Evolutionary conservation across 1,284 basidiomycete species (phyloP).

Genomic region (Trichosporon faecale): DNA sequence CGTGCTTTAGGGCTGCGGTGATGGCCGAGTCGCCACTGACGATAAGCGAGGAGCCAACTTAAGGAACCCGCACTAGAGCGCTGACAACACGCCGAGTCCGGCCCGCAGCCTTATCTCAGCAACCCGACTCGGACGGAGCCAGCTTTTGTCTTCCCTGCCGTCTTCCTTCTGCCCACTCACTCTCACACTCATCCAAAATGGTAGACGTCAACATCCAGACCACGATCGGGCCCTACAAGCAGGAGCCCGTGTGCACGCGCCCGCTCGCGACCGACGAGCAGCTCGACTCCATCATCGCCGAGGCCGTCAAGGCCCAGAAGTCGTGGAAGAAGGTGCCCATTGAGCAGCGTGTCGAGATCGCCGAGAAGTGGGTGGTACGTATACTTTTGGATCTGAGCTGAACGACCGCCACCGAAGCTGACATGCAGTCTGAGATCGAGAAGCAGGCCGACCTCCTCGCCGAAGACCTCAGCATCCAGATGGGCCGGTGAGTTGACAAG

Average conservation of each 20-base stretch:
- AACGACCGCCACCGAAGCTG: background rate
- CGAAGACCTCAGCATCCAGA: conserved; percentile 70
- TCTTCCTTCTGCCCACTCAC: background rate
- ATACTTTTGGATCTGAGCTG: background rate
- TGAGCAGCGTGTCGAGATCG: conserved; percentile 68
- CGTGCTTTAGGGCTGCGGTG: background rate
- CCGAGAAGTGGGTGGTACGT: conserved; percentile 69
- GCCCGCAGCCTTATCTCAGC: background rate
- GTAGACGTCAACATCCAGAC: conserved; percentile 51
- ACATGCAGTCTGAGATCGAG: conserved; percentile 67
- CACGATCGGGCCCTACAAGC: conserved; percentile 56
- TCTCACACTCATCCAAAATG: conserved; percentile 20
- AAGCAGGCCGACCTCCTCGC: conserved; percentile 67
- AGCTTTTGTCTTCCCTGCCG: background rate
- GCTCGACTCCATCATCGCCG: conserved; percentile 61
- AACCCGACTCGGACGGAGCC: background rate
- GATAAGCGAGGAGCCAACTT: conserved; percentile 12
- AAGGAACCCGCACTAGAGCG: background rate
- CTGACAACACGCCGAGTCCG: background rate
- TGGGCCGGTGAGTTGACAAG: conserved; percentile 62
- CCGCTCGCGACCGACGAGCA: conserved; percentile 52
- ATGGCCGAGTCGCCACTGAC: background rate
- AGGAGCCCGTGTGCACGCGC: conserved; percentile 52
- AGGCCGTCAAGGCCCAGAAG: conserved; percentile 66
- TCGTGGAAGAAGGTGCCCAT: conserved; percentile 68